These are phyloP conservation scores for Salix arbutifolia DNA, from an alignment of 345 rosid genomes.

Conservation along the genomic window DNA sequence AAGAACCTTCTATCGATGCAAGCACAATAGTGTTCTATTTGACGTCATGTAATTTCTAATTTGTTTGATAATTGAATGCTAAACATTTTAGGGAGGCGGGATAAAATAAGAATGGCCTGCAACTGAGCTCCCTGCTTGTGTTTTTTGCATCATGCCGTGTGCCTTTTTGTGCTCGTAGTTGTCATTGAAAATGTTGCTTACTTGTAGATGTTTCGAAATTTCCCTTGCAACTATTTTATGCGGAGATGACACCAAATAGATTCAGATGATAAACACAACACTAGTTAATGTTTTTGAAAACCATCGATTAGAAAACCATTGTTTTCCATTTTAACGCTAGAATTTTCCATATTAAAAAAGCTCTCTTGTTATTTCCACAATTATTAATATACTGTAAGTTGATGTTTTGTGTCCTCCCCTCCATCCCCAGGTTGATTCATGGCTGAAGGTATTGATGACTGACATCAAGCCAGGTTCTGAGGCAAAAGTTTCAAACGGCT, in stretches of 20 bases:
- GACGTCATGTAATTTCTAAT: neutral
- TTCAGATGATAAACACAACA: neutral
- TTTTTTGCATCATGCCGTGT: neutral
- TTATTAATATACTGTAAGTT: neutral
- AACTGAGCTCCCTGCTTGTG: neutral
- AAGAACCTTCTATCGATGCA: neutral
- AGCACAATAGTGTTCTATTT: neutral
- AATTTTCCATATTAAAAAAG: neutral
- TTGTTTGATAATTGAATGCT: neutral
- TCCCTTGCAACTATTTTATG: neutral
- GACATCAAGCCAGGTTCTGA: slow-evolving; percentile 47
- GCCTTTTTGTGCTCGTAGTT: neutral
- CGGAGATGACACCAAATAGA: neutral
- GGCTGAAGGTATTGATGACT: slow-evolving; percentile 52
- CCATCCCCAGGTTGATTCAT: slow-evolving; percentile 59
- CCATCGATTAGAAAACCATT: neutral
- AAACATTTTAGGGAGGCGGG: neutral
- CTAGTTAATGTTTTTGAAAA: neutral
- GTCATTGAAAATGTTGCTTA: neutral
- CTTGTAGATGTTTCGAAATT: neutral
- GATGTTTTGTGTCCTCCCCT: neutral
- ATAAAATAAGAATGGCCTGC: neutral
- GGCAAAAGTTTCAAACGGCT: slow-evolving; percentile 38
- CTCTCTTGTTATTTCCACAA: neutral
- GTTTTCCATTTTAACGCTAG: neutral